Evolutionary conservation across 2,329 filamentous ascomycete species (phyloP), one percentile per base, ranked within the genome.

Genomic region (Cladophialophora exuberans): DNA sequence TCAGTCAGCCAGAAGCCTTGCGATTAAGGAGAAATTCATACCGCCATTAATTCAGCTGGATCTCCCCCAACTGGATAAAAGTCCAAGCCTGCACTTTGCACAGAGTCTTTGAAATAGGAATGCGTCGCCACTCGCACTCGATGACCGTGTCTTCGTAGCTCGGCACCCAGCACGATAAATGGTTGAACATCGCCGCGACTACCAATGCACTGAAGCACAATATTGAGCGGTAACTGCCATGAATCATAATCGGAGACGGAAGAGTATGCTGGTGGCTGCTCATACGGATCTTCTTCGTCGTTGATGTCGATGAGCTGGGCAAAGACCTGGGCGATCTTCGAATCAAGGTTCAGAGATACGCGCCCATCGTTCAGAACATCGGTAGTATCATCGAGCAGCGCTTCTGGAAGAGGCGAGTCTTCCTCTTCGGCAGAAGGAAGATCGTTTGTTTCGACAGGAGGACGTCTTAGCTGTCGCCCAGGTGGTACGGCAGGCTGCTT

Each of bases 11-110:
- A 5, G 43, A 10, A 18, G 10, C 5, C 6, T 25, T 20, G 23
- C 3, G 13, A 26, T 6, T 6, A 7, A 20, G 31, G 13, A 15
- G 11, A 18, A 9, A 10, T 7, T 36, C n/a, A 26, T 36, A 60
- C 46, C 10, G 75, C 75, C 77, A 80, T 79, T 13, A 80, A 57
- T n/a, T 72, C 68, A 10, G 78, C 74, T 0, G 81, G 81, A 48
- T 83, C 77, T 2, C 81, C 82, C 2, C 82, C 82, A 10, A 84
- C 83, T 7, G 73, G 73, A 61, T 78, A 84, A 63, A 84, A 84
- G 54, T 83, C 81, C 6, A 84, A 64, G 0, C 77, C 79, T n/a
- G 78, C 72, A 2, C 73, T 69, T 38, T 75, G 69, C 13, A 84
- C 79, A 36, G 84, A 83, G 2, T 77, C 68, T 48, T 78, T 73